Percentiles rank a stretch among this genome's conserved stretches.
Conservation (phyloP, 495 filamentous ascomycete genomes). For the Platismatia glauca region DNA sequence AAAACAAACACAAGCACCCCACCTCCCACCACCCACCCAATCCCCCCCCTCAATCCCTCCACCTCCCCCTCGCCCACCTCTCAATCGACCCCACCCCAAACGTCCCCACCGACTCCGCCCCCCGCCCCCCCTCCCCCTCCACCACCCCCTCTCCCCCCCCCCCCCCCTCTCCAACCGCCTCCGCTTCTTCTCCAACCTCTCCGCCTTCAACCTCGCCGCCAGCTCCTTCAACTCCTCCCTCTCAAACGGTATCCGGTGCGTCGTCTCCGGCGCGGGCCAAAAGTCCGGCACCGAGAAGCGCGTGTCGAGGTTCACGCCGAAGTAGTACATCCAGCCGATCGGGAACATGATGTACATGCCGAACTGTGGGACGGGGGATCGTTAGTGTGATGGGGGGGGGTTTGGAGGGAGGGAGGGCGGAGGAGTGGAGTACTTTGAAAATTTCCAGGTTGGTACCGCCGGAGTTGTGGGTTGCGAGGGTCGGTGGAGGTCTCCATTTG, state of each 20-base stretch:
- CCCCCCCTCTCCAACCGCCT: slow-evolving; percentile 48
- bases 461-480: slow-evolving; percentile 41
- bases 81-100: slow-evolving; percentile 14
- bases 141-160: neutral
- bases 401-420: slow-evolving; percentile 9
- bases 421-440: slow-evolving; percentile 61
- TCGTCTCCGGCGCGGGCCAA: slow-evolving; percentile 82
- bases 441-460: slow-evolving; percentile 89
- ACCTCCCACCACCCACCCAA: neutral
- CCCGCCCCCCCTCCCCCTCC: neutral
- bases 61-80: slow-evolving; percentile 9
- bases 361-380: slow-evolving; percentile 48
- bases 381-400: slow-evolving; percentile 10
- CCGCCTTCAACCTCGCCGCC: slow-evolving; percentile 59
- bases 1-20: neutral
- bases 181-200: slow-evolving; percentile 51
- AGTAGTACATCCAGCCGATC: slow-evolving; percentile 99
- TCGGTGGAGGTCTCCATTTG: slow-evolving; percentile 8
- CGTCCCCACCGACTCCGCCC: neutral
- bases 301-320: slow-evolving; percentile 93
- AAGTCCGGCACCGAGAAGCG: slow-evolving; percentile 83
- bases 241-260: slow-evolving; percentile 82
- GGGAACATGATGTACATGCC: slow-evolving; percentile 98
- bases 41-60: neutral
- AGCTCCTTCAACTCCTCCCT: slow-evolving; percentile 77